Evolutionary conservation across 1,139 yeast genomes (phyloP), one percentile per base, ranked within the genome.

Genomic region (Nadsonia starkeyi-henricii): DNA sequence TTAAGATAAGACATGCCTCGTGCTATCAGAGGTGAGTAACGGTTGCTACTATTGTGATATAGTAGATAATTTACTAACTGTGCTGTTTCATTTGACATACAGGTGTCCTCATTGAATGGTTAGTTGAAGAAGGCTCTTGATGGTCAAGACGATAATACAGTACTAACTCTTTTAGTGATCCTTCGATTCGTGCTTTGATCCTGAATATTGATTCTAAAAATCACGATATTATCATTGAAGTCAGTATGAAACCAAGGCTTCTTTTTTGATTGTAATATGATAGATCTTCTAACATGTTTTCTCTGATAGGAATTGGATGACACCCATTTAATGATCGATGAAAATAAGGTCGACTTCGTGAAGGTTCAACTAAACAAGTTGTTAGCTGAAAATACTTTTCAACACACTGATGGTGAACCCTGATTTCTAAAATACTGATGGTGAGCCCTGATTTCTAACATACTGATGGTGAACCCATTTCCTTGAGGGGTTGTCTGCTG

Each of bases 131-230:
- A 5, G n/a, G 15, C 23, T 20, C 20, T 17, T 13, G 8, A 2
- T 13, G 19, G 17, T 20, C 43, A n/a, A 36, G 5, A 26, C 15
- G 36, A 20, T 3, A 46, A 3, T 42, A 17, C 9, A 23, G 18
- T 17, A 28, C 20, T 36, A 28, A 33, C 15, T 47, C 50, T 20
- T 59, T 23, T 42, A 63, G 96, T 64, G 98, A 91, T 62, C 96
- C 98, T 1, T 85, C 96, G 0, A 88, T 91, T 53, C 74, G 81
- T 53, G 96, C 97, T 0, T 70, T 91, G 47, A 84, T 91, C 3
- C 66, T 89, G 37, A 85, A 81, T 59, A 83, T 88, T 43, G 96
- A 88, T 62, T 68, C 85, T 0, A 76, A 75, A 42, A 68, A 73
- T 43, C 79, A 82, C 49, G 94, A 88, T 51, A 81, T 86, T 3